Base-by-base conservation (phyloP, 2,329 filamentous ascomycete species). In the Fusarium sp. region DNA sequence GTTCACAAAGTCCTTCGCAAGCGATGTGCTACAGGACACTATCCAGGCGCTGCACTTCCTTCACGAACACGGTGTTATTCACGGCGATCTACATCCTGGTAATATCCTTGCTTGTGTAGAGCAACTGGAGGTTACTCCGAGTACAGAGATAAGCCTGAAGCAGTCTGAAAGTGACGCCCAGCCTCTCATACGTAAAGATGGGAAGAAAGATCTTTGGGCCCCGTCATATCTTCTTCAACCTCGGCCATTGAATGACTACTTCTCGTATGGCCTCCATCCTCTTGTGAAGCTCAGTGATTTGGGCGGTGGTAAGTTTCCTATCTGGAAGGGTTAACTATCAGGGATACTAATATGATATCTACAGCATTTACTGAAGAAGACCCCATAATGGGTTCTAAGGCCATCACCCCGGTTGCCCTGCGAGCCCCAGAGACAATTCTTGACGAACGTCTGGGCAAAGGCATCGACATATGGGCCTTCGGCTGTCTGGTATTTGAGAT, bases 291-390 rank as follows among this genome's bases (percentile, higher is more conserved):
- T 61, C 1, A 1, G 5, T 15, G 58, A 61, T 8, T 24, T 57
- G 16, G 58, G 50, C n/a, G 58, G 50, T 2, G 30, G 58, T 36
- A 5, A 22, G 58, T 24, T 5, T 16, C 11, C 14, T 4, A 20
- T 9, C 16, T 50, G 9, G 4, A n/a, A 3, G 0, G 10, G 6
- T 7, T 18, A 6, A 12, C n/a, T 24, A 15, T 0, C 2, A 9
- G 15, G 16, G 12, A 8, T 3, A 2, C 20, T 13, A 1, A 10
- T 18, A 28, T 50, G 30, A 35, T 6, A 4, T 35, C 14, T 4
- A 13, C 12, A 51, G 48, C 31, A 22, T 51, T 36, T 10, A 8
- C 5, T 5, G 31, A 22, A 36, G 31, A 36, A 16, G 2, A 16
- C 5, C 7, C 18, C 2, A 6, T 53, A 22, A 7, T 3, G 9